A percentile compares a stretch with the other conserved stretches of the same genome.
Evolutionary conservation across 2,329 filamentous ascomycete species (phyloP).

Genomic region (Cladophialophora exuberans): DNA sequence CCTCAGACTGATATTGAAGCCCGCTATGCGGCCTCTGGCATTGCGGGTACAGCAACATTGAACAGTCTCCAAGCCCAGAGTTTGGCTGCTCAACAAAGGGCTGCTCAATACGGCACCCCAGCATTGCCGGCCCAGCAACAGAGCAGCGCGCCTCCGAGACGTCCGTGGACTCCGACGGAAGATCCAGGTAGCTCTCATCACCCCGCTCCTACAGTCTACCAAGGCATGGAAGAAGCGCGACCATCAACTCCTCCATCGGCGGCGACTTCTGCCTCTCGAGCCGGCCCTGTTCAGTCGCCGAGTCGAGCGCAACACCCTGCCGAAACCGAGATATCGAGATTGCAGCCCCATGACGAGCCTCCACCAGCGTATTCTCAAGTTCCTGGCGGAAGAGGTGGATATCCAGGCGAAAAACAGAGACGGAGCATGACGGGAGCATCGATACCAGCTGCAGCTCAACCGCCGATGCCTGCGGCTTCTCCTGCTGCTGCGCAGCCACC

Average conservation of each 20-base stretch:
- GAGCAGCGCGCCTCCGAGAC: constrained; percentile 46
- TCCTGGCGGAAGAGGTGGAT: constrained; percentile 53
- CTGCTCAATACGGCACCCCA: constrained; percentile 71
- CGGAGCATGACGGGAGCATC: constrained; percentile 41
- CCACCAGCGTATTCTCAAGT: constrained; percentile 95
- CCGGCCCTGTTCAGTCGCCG: constrained; percentile 35
- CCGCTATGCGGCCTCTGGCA: constrained; percentile 86
- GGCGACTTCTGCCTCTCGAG: constrained; percentile 46
- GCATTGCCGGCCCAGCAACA: constrained; percentile 44
- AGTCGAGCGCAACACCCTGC: constrained; percentile 67
- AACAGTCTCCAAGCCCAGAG: constrained; percentile 81
- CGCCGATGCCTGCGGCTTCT: constrained; percentile 26
- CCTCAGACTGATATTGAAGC: constrained; percentile 84
- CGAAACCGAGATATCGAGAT: constrained; percentile 81
- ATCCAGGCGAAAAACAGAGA: constrained; percentile 78
- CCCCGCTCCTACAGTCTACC: constrained; percentile 88
- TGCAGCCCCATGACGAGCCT: constrained; percentile 68
- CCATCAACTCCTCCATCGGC: constrained; percentile 45
- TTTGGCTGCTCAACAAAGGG: constrained; percentile 72
- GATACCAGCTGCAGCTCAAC: constrained; percentile 25
- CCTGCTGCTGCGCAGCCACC: constrained; percentile 26
- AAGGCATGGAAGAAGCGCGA: constrained; percentile 74
- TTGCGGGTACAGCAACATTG: constrained; percentile 81
- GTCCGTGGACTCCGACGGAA: constrained; percentile 96
- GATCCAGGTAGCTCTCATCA: constrained; percentile 82